Evolutionary conservation across 257 asterid genomes (phyloP).

Genomic region (Nemophila menziesii): DNA sequence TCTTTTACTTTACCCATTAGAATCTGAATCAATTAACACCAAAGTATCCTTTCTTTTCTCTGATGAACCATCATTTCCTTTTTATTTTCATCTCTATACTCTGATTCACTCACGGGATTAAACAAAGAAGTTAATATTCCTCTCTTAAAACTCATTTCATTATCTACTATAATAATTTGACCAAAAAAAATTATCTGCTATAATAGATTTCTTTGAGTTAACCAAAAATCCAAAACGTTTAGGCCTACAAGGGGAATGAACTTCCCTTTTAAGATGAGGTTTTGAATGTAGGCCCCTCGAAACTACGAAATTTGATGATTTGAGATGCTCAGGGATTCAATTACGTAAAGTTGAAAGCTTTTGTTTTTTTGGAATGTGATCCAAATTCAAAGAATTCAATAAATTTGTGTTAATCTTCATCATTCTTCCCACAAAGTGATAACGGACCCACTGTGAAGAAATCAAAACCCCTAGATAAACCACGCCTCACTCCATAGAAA

Average conservation of each 20-base stretch:
- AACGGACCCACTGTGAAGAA: constrained; percentile 25
- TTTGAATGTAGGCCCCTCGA: constrained; percentile 35
- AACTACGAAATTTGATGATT: constrained; percentile 11
- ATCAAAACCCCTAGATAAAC: constrained; percentile 8
- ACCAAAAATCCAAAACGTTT: constrained; percentile 14
- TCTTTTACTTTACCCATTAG: no score
- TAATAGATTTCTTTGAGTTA: constrained; percentile 5
- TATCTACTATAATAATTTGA: no score
- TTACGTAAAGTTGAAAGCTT: constrained; percentile 16
- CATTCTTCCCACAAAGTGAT: constrained; percentile 30
- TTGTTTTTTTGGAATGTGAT: constrained; percentile 34
- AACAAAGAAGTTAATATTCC: background rate
- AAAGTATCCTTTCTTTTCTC: constrained; percentile 17
- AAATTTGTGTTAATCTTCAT: constrained; percentile 21
- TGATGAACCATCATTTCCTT: constrained; percentile 20
- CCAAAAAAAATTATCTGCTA: no score
- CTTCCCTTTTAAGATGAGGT: constrained; percentile 21
- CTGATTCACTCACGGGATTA: background rate
- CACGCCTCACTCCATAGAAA: background rate
- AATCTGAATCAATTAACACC: no score
- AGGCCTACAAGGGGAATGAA: constrained; percentile 54
- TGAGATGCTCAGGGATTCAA: constrained; percentile 10
- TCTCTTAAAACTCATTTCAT: constrained; percentile 1
- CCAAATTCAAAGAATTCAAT: constrained; percentile 13
- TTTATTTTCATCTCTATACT: background rate